phyloP scores from a whole-genome alignment of 2,329 filamentous ascomycete species.

The Alternaria sp. region DNA sequence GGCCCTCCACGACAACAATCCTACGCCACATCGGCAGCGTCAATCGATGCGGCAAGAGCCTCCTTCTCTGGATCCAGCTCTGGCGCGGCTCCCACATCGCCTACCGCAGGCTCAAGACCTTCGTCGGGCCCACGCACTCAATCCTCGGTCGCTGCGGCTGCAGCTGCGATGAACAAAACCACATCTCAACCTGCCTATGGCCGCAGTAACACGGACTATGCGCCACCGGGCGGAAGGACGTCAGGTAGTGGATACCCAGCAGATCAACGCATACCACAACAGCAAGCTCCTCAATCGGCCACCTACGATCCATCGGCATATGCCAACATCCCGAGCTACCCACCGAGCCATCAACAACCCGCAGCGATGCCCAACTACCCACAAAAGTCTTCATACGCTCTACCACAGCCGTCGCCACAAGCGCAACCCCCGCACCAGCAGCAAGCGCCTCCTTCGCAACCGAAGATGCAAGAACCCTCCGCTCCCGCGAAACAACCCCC shows the following conservation, averaged over 20 bases:
- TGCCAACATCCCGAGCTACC: slow-evolving; percentile 56
- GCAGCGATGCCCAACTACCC: slow-evolving; percentile 38
- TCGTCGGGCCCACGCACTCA: slow-evolving; percentile 57
- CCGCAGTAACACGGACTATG: slow-evolving; percentile 54
- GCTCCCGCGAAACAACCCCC: slow-evolving; percentile 44
- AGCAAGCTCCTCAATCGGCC: slow-evolving; percentile 58
- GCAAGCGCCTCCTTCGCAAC: slow-evolving; percentile 54
- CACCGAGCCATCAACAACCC: slow-evolving; percentile 40
- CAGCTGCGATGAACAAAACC: slow-evolving; percentile 54
- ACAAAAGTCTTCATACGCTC: slow-evolving; percentile 45
- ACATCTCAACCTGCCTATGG: slow-evolving; percentile 52
- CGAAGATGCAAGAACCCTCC: slow-evolving; percentile 30
- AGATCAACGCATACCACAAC: slow-evolving; percentile 50
- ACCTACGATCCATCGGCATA: slow-evolving; percentile 83
- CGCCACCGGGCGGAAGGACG: slow-evolving; percentile 36
- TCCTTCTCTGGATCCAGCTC: slow-evolving; percentile 50
- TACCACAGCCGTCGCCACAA: slow-evolving; percentile 55
- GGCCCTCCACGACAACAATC: slow-evolving; percentile 49
- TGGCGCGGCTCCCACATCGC: slow-evolving; percentile 53
- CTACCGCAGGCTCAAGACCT: slow-evolving; percentile 55
- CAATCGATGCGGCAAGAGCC: slow-evolving; percentile 56
- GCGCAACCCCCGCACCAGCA: slow-evolving; percentile 59
- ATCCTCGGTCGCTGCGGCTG: slow-evolving; percentile 55
- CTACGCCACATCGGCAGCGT: slow-evolving; percentile 50
- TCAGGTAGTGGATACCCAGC: slow-evolving; percentile 47